Evolutionary conservation across 2,329 filamentous ascomycete genomes (phyloP), one percentile per base, ranked within the genome.

Genomic region (Pseudogymnoascus sp.): DNA sequence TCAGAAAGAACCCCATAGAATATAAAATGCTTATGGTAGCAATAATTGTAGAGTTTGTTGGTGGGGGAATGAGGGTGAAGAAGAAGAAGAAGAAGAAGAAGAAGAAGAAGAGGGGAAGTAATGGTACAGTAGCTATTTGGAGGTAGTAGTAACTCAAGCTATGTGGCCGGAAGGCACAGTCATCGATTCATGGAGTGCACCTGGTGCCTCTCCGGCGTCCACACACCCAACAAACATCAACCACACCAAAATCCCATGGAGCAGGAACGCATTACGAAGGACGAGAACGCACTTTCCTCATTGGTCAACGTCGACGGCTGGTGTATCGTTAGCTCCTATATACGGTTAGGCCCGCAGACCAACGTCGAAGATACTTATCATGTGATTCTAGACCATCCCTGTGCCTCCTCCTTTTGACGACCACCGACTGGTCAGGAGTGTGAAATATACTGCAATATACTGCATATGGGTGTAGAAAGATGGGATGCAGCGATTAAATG

Each of bases 151-250:
- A 52, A 18, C 45, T 55, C 45, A 18, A 33, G 25, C 25, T 33
- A 33, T 55, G 45, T 55, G 45, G 45, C 28, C n/a, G 4, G 45
- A 55, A 55, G n/a, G 45, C 45, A 49, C 43, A 52, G 45, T 52
- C 45, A 52, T 52, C 8, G 45, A 52, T 18, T 52, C 45, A 31
- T 52, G 7, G 14, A 31, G 23, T 52, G 45, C 45, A 52, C 45
- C 45, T 52, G 45, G 25, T 52, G 45, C 45, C 45, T 52, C 43
- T 28, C 21, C 28, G 21, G 21, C 21, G 21, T 23, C 21, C 21
- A 23, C 21, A 23, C 21, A 23, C 21, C 21, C 21, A 23, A 23
- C 21, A 23, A 23, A 23, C 21, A 23, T 4, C 21, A 23, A 23
- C 2, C 21, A 23, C 21, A n/a, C 43, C 43, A 52, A 40, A 25